phyloP scores from a whole-genome alignment of 1,139 yeast species.

The Pichia sp. region DNA sequence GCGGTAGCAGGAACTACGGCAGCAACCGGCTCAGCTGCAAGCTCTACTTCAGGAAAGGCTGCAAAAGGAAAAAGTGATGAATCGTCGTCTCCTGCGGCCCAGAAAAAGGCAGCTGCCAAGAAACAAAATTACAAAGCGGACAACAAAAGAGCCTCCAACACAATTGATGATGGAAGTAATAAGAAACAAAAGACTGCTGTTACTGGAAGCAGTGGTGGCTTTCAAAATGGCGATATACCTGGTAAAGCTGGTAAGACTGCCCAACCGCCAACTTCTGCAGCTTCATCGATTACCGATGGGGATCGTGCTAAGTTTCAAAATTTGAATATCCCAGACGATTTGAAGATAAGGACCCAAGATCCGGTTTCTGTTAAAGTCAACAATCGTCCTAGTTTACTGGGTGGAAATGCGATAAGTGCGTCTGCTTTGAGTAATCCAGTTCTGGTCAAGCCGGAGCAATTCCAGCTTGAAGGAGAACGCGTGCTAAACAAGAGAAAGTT shows the following conservation, averaged over 20 bases:
- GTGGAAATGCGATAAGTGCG: conserved; percentile 76
- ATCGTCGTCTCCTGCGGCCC: background rate
- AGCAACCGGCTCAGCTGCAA: background rate
- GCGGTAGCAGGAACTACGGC: background rate
- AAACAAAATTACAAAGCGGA: conserved; percentile 5
- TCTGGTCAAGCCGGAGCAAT: conserved; percentile 67
- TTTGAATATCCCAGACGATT: conserved; percentile 64
- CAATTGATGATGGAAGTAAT: conserved; percentile 4
- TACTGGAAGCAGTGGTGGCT: conserved; percentile 12
- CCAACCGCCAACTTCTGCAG: conserved; percentile 24
- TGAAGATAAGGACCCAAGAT: conserved; percentile 60
- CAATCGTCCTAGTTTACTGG: conserved; percentile 75
- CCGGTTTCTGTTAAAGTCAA: conserved; percentile 56
- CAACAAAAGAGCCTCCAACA: background rate
- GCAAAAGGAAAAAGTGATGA: background rate
- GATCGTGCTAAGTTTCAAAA: conserved; percentile 54
- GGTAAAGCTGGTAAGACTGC: conserved; percentile 16
- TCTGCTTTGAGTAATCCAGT: conserved; percentile 73
- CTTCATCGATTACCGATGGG: conserved; percentile 27
- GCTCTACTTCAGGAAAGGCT: background rate
- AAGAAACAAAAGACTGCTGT: conserved; percentile 14
- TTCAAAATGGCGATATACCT: conserved; percentile 18
- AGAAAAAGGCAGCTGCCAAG: conserved; percentile 4
- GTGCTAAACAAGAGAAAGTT: conserved; percentile 86
- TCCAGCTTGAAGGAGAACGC: conserved; percentile 78